Evolutionary conservation across 768 basidiomycete species (phyloP).

Genomic region (Russula foetens): DNA sequence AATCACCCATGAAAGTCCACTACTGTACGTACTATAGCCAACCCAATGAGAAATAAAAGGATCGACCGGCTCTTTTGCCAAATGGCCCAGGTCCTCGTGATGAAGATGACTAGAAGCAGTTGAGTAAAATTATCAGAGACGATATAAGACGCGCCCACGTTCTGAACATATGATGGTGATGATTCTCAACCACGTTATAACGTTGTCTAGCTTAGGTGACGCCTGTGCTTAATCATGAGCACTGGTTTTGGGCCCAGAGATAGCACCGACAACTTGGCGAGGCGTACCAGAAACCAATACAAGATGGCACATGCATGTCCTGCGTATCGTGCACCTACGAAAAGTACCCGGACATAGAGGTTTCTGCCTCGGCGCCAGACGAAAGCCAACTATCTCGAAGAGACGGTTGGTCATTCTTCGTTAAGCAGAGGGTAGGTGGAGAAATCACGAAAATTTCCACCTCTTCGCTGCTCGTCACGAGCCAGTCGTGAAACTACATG

Average conservation of each 20-base stretch:
- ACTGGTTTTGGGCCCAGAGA: not conserved
- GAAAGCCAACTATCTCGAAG: not conserved
- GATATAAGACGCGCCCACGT: not conserved
- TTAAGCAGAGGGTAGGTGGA: not conserved
- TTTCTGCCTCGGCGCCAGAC: not conserved
- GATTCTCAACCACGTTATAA: not conserved
- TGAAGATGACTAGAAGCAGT: conserved; percentile 21
- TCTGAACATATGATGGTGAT: conserved; percentile 2
- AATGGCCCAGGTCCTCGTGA: conserved; percentile 26
- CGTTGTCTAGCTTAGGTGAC: not conserved
- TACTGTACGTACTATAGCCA: not conserved
- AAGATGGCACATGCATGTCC: not conserved
- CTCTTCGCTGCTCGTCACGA: not conserved
- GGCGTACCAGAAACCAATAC: not conserved
- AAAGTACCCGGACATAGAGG: not conserved
- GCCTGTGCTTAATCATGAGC: not conserved
- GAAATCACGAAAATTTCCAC: not conserved
- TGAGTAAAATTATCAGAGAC: not conserved
- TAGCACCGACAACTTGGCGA: not conserved
- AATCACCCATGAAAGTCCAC: not conserved
- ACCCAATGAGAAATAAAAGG: not conserved
- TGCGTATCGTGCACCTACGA: conserved; percentile 5
- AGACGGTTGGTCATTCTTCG: not conserved
- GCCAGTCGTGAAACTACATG: conserved; percentile 11
- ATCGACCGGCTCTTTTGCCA: conserved; percentile 22